Conservation (phyloP, 2,329 filamentous ascomycete genomes). For the Endoconidiophora laricicola region DNA sequence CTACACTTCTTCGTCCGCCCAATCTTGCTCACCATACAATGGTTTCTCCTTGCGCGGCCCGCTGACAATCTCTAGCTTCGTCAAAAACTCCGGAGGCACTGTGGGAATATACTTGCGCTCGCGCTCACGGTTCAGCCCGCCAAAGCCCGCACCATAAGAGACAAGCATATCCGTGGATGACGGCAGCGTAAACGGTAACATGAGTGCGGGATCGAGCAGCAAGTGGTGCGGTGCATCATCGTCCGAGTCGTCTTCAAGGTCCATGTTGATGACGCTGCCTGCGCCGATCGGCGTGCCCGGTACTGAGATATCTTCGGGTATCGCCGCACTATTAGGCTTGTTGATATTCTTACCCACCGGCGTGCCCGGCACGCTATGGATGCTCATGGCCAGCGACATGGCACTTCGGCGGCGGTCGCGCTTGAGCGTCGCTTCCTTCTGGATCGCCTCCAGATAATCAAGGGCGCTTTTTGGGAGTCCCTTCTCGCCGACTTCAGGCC, state of each 20-base stretch:
- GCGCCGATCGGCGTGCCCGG: slow-evolving; percentile 7
- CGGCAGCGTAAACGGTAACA: slow-evolving; percentile 87
- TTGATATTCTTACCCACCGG: slow-evolving; percentile 27
- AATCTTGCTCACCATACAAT: slow-evolving; percentile 47
- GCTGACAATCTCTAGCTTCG: slow-evolving; percentile 53
- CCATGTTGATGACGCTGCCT: slow-evolving; percentile 8
- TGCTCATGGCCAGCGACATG: slow-evolving; percentile 26
- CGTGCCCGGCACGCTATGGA: slow-evolving; percentile 24
- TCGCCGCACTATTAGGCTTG: slow-evolving; percentile 26
- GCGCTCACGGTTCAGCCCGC: slow-evolving; percentile 76
- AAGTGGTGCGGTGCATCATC: slow-evolving; percentile 54
- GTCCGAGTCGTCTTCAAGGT: slow-evolving; percentile 25
- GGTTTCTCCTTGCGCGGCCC: slow-evolving; percentile 31
- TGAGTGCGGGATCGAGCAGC: slow-evolving; percentile 74
- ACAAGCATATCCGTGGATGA: slow-evolving; percentile 96
- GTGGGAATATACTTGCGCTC: slow-evolving; percentile 93
- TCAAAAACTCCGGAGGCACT: slow-evolving; percentile 81
- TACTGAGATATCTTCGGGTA: slow-evolving; percentile 6
- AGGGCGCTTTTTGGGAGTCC: slow-evolving; percentile 72
- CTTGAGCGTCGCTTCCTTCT: slow-evolving; percentile 52
- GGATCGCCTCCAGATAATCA: slow-evolving; percentile 68
- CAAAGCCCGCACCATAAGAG: slow-evolving; percentile 86
- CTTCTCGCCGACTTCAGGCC: slow-evolving; percentile 90
- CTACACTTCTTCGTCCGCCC: slow-evolving; percentile 47
- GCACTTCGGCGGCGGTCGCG: slow-evolving; percentile 36